phyloP scores from a whole-genome alignment of 2,329 filamentous ascomycete species.

The Exophiala spinifera region DNA sequence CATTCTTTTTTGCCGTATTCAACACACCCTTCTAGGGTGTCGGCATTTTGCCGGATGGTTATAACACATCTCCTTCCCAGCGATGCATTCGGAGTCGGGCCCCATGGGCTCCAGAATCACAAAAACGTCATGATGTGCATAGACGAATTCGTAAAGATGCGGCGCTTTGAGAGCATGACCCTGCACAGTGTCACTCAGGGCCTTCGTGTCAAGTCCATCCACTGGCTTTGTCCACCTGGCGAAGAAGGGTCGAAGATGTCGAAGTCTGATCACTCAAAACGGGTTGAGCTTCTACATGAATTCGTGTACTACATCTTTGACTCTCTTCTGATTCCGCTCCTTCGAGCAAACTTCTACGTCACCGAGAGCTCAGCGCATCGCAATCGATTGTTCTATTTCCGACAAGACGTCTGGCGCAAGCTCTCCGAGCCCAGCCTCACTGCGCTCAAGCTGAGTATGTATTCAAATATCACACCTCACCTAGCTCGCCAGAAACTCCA shows the following conservation, averaged over 20 bases:
- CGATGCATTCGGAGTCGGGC: constrained; percentile 67
- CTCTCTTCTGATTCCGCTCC: constrained; percentile 80
- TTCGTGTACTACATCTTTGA: constrained; percentile 92
- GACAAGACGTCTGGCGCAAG: constrained; percentile 84
- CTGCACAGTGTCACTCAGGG: constrained; percentile 75
- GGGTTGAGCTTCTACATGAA: constrained; percentile 74
- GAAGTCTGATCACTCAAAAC: constrained; percentile 69
- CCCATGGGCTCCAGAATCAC: constrained; percentile 59
- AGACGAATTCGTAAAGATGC: constrained; percentile 72
- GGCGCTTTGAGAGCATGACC: constrained; percentile 76
- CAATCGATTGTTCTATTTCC: constrained; percentile 85
- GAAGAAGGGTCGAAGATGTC: constrained; percentile 56
- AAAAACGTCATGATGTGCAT: constrained; percentile 61
- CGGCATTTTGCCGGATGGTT: constrained; percentile 79
- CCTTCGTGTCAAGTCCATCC: constrained; percentile 67
- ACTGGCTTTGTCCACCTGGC: constrained; percentile 66
- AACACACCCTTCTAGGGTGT: constrained; percentile 66
- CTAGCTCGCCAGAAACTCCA: constrained; percentile 58
- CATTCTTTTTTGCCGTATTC: constrained; percentile 42
- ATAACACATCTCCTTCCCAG: constrained; percentile 69
- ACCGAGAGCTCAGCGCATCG: constrained; percentile 82
- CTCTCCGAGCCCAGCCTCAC: constrained; percentile 71
- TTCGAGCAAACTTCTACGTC: constrained; percentile 86
- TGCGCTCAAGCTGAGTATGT: constrained; percentile 66
- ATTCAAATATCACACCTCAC: constrained; percentile 67